Evolutionary conservation across 2,329 filamentous ascomycete species (phyloP), one percentile per base, ranked within the genome.

Genomic region (Fusarium sp.): DNA sequence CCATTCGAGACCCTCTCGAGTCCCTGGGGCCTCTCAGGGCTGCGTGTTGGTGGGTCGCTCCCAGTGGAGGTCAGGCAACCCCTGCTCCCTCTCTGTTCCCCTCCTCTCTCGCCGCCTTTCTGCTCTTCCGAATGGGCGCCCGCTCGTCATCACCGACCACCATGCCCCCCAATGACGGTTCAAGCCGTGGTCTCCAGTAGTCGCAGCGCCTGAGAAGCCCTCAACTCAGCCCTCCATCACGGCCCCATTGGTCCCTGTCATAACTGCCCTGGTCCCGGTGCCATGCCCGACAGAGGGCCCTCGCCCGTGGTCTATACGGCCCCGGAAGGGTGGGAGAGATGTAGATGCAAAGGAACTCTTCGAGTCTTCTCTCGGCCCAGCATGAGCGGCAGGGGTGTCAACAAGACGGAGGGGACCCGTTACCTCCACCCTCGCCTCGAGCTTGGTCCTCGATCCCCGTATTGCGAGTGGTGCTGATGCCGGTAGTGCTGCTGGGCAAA

Each of bases 241-340:
- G 48, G 67, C 64, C 62, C 62, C 66, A 79, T 79, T 80, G 78
- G 78, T 63, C 75, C 66, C 60, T 72, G 72, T 63, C 60, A 50
- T 39, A 25, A 20, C 18, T 37, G 30, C 74, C 73, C 78, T 64
- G 68, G 67, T 72, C 77, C 78, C 68, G 67, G 77, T 74, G 67
- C 66, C 64, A 70, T 70, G 59, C 67, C 67, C 67, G 73, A 70
- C 65, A 72, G 59, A 74, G 75, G 73, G 61, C 61, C 62, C 65
- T 68, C 59, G 57, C 58, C 52, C 58, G 66, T 67, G 13, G 64
- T 64, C 59, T 60, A 64, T 61, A 65, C 61, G 69, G 65, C 74
- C 68, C 77, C 68, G 70, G 79, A 68, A 75, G 73, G 77, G 68
- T 73, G 76, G 75, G 72, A 67, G 66, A 77, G 65, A 70, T 76